Percentiles rank a stretch among this genome's conserved stretches.
These are phyloP conservation scores for Cladosporium sp. DNA, from an alignment of 2,329 filamentous ascomycete genomes.

Conservation along the genomic window DNA sequence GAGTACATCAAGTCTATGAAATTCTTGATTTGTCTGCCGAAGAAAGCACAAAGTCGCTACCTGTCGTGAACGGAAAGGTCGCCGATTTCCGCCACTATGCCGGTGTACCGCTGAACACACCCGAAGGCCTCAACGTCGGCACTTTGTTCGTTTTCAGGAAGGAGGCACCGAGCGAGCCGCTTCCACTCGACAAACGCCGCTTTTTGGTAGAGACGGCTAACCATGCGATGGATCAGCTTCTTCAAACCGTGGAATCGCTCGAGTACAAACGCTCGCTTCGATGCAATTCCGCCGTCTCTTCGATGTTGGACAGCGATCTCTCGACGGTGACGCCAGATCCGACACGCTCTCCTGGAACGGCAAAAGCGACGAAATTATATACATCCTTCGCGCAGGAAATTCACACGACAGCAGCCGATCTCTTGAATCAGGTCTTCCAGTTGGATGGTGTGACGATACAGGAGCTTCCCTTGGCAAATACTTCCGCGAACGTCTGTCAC, in stretches of 20 bases:
- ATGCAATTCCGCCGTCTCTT: constrained; percentile 13
- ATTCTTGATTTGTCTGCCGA: constrained; percentile 10
- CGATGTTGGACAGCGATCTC: constrained; percentile 2
- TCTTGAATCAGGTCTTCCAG: constrained; percentile 4
- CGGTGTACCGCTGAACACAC: constrained; percentile 60
- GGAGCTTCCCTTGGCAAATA: not conserved
- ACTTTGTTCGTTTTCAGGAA: constrained; percentile 18
- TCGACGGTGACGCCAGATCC: not conserved
- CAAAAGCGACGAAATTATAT: not conserved
- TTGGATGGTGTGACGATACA: constrained; percentile 13
- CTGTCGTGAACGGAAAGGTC: constrained; percentile 16
- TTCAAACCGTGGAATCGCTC: constrained; percentile 14
- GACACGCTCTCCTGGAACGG: not conserved
- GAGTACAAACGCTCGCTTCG: constrained; percentile 12
- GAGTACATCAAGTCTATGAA: constrained; percentile 4
- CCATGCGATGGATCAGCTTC: constrained; percentile 12
- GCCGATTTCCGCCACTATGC: constrained; percentile 47
- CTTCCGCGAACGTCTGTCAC: not conserved
- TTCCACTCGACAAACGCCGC: not conserved
- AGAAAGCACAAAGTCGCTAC: constrained; percentile 12
- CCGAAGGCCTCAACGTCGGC: constrained; percentile 53
- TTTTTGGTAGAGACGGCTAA: constrained; percentile 8
- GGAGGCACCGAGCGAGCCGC: not conserved
- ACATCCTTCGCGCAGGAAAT: not conserved
- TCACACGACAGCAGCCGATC: not conserved